Evolutionary conservation across 441 rosid species (phyloP).

Genomic region (Populus hybrid): DNA sequence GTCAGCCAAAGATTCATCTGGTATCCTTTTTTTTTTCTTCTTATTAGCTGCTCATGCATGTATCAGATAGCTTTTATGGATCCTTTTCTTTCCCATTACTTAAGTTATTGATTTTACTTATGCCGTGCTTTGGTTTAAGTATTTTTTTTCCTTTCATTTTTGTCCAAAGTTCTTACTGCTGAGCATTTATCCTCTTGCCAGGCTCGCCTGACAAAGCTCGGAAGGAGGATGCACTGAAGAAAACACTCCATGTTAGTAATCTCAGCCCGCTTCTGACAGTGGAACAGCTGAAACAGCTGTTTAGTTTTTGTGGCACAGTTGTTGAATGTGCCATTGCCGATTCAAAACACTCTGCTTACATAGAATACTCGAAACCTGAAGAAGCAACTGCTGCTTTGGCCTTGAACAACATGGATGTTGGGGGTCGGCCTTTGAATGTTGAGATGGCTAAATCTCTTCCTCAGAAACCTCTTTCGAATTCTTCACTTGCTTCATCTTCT

Average conservation of each 20-base stretch:
- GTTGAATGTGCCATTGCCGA: conserved; percentile 82
- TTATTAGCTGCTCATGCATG: not conserved
- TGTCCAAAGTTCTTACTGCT: conserved; percentile 4
- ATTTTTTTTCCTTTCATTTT: not conserved
- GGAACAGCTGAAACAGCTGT: conserved; percentile 93
- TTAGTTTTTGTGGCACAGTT: conserved; percentile 92
- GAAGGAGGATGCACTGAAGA: conserved; percentile 67
- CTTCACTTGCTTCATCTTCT: conserved; percentile 67
- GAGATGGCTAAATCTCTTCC: conserved; percentile 98
- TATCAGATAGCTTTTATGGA: not conserved
- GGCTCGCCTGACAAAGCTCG: conserved; percentile 61
- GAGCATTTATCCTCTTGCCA: conserved; percentile 26
- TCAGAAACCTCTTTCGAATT: conserved; percentile 53
- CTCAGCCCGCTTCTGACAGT: conserved; percentile 87
- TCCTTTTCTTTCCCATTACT: not conserved
- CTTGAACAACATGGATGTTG: conserved; percentile 93
- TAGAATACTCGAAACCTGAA: conserved; percentile 86
- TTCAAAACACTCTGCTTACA: conserved; percentile 88
- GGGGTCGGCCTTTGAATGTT: conserved; percentile 88
- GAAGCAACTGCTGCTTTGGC: conserved; percentile 95
- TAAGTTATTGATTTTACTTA: not conserved
- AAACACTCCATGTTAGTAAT: conserved; percentile 95
- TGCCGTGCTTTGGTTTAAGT: not conserved
- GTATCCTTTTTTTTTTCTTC: conserved; percentile 30
- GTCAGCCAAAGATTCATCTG: conserved; percentile 66